phyloP scores from a whole-genome alignment of 1,284 basidiomycete genomes.

The Puccinia coronata region DNA sequence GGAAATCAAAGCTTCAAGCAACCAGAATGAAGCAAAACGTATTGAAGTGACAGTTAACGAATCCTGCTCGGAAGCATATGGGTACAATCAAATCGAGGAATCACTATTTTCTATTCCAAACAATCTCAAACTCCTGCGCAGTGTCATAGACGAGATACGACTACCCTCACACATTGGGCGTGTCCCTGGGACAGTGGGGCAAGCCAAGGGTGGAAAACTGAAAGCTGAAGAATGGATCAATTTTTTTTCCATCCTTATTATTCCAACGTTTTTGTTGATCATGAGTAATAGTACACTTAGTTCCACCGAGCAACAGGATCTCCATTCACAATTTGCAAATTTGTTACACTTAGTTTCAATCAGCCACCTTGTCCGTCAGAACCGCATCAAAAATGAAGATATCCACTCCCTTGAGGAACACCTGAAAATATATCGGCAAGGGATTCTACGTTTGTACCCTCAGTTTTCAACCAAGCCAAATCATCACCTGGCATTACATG shows the following conservation, averaged over 20 bases:
- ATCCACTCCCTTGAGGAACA: slow-evolving; percentile 13
- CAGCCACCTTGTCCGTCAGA: neutral
- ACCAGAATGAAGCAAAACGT: neutral
- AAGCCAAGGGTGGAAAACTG: slow-evolving; percentile 23
- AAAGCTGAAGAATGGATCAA: slow-evolving; percentile 31
- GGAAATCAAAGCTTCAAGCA: neutral
- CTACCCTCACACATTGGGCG: slow-evolving; percentile 8
- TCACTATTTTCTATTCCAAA: neutral
- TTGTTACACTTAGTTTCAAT: neutral
- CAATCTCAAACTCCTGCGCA: neutral
- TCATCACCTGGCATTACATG: slow-evolving; percentile 40
- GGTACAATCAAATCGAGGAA: neutral
- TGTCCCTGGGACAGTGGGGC: slow-evolving; percentile 16
- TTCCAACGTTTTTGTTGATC: slow-evolving; percentile 23
- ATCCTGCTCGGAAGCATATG: neutral
- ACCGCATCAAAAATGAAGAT: neutral
- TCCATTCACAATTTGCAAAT: neutral
- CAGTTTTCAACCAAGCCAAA: slow-evolving; percentile 24
- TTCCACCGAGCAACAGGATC: neutral
- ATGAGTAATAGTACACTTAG: neutral
- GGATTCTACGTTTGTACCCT: slow-evolving; percentile 8
- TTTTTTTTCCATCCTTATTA: neutral
- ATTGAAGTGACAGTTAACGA: too few species aligned
- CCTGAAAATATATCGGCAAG: slow-evolving; percentile 16
- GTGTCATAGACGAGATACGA: neutral